Base-by-base conservation (phyloP, 257 asterid species). In the Nicotiana otophora region DNA sequence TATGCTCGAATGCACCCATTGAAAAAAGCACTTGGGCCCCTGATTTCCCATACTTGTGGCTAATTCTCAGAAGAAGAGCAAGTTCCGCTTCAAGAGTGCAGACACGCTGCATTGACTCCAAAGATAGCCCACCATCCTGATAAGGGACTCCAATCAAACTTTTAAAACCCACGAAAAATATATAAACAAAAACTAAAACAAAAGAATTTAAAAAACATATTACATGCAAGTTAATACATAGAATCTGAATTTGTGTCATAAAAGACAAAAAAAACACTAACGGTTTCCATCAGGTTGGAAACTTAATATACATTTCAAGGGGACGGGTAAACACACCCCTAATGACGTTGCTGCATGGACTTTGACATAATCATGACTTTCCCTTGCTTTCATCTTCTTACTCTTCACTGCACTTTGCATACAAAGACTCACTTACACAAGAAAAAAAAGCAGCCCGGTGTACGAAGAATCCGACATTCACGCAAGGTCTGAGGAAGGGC, bases 11-110 rank as follows among this genome's bases (percentile, higher is more conserved):
- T 67, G 94, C 92, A 79, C 97, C 97, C 97, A 94, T 94, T 63
- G 99, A 93, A 81, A 93, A 94, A n/a, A 94, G 89, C 87, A 89
- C 96, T 84, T 94, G 97, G 70, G 97, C 88, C 23, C 98, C 98
- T 55, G 97, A 88, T 84, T 92, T 94, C 64, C 99, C 97, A 70
- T 93, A 94, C 81, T 92, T 92, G 88, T 96, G 95, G 89, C 98
- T 92, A 81, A 96, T 92, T 87, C 97, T 91, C 83, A 96, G 89
- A 72, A 96, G 86, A 57, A 96, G 85, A 81, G 97, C 90, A 72
- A 96, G 92, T 84, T 91, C 92, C 2, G 98, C 98, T 89, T 96
- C 97, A 83, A 96, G 95, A 78, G 94, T 94, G 90, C 97, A 96
- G 61, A 91, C 90, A 64, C 93, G 94, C 88, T 96, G 98, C 97